Percentiles rank a stretch among this genome's conserved stretches.
These are phyloP conservation scores for Haplosporangium sp. DNA, from an alignment of 371 early-diverging fungal species.

Conservation along the genomic window DNA sequence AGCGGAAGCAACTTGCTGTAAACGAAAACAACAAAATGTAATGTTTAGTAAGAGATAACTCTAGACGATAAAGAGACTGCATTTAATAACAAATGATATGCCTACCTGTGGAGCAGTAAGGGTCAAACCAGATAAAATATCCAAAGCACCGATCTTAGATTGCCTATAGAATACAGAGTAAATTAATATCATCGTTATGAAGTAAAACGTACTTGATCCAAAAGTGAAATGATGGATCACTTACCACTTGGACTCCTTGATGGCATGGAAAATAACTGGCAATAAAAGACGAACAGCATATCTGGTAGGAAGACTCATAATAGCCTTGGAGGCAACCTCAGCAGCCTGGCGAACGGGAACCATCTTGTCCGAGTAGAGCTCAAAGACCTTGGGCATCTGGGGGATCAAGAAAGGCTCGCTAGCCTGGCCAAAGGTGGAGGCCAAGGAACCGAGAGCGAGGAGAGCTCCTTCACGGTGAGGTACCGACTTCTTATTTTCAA, in stretches of 20 bases:
- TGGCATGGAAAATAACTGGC: conserved; percentile 67
- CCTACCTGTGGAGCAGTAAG: conserved; percentile 49
- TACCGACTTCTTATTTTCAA: conserved; percentile 65
- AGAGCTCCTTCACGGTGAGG: conserved; percentile 69
- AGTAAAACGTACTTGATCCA: neutral
- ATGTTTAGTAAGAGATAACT: too few relatives aligned
- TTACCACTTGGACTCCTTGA: conserved; percentile 70
- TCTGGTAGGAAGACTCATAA: conserved; percentile 59
- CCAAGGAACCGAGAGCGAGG: conserved; percentile 62
- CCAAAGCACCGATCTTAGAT: conserved; percentile 65
- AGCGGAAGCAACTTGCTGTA: conserved; percentile 64
- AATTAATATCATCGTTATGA: neutral
- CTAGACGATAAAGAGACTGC: too few relatives aligned
- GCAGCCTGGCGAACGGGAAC: conserved; percentile 66
- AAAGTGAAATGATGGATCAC: conserved; percentile 10
- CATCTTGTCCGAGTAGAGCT: conserved; percentile 68
- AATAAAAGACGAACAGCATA: conserved; percentile 60
- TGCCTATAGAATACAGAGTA: conserved; percentile 44
- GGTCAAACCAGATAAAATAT: conserved; percentile 61
- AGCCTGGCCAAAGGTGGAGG: conserved; percentile 57
- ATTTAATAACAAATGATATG: too few relatives aligned
- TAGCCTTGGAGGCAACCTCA: conserved; percentile 59
- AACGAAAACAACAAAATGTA: too few relatives aligned
- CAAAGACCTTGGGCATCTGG: conserved; percentile 63
- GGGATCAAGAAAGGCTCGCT: conserved; percentile 69